Conservation (phyloP, 352 stramenopile genomes). For the Phytophthora chlamydospora region DNA sequence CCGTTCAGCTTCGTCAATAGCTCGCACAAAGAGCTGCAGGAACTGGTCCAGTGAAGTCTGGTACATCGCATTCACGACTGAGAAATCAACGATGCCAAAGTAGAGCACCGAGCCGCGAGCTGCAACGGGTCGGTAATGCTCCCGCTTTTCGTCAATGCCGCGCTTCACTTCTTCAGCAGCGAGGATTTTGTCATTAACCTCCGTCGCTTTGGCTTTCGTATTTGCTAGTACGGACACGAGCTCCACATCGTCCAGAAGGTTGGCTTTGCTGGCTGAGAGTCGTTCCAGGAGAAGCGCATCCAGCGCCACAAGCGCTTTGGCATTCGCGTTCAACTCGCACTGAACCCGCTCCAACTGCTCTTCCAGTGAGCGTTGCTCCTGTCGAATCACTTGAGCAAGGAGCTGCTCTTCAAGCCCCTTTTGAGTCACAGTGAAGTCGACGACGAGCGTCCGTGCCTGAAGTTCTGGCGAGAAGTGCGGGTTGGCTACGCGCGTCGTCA, state of each 20-base stretch:
- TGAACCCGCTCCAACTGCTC: slow-evolving; percentile 90
- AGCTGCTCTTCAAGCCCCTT: slow-evolving; percentile 92
- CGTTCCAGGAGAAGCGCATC: slow-evolving; percentile 88
- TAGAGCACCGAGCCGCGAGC: slow-evolving; percentile 89
- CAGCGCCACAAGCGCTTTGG: slow-evolving; percentile 83
- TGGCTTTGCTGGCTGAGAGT: slow-evolving; percentile 84
- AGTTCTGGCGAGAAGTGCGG: slow-evolving; percentile 77
- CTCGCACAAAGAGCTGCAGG: slow-evolving; percentile 80
- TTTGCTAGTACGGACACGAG: slow-evolving; percentile 86
- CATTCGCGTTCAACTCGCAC: slow-evolving; percentile 86
- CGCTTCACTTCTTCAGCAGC: slow-evolving; percentile 86
- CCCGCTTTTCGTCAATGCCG: slow-evolving; percentile 91
- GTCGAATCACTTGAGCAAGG: slow-evolving; percentile 90
- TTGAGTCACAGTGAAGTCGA: slow-evolving; percentile 94
- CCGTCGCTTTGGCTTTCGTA: slow-evolving; percentile 90
- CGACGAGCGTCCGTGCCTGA: slow-evolving; percentile 66
- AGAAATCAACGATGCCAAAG: slow-evolving; percentile 91
- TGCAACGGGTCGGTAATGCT: slow-evolving; percentile 91
- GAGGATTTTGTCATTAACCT: slow-evolving; percentile 92
- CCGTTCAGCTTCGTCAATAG: slow-evolving; percentile 86
- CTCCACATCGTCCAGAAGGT: slow-evolving; percentile 89
- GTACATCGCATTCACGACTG: slow-evolving; percentile 91
- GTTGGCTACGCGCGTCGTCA: slow-evolving; percentile 71
- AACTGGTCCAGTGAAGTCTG: slow-evolving; percentile 92
- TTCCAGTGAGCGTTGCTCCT: slow-evolving; percentile 91